A percentile compares a stretch with the other conserved stretches of the same genome.
These are phyloP conservation scores for Capsicum rhomboideum DNA, from an alignment of 257 asterid species.

Conservation along the genomic window DNA sequence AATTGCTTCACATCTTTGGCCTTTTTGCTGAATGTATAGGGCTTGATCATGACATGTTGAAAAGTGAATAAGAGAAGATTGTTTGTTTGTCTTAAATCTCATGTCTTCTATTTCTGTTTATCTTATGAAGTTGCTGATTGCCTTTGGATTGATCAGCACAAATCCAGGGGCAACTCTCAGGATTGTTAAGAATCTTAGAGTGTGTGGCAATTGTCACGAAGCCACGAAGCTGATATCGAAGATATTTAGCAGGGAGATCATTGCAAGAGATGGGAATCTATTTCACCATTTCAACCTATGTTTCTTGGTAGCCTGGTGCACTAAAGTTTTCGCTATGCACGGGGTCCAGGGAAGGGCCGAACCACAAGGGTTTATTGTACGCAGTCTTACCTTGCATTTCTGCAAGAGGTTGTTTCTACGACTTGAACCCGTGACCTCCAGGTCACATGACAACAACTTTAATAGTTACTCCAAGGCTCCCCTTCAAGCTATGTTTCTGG, in stretches of 20 bases:
- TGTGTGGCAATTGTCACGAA: neutral
- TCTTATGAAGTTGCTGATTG: conserved; percentile 14
- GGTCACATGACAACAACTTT: too few species aligned
- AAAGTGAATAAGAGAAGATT: neutral
- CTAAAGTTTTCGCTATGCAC: too few species aligned
- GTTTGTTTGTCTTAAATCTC: neutral
- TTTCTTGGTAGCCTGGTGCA: too few species aligned
- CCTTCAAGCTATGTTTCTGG: too few species aligned
- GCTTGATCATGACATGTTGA: neutral
- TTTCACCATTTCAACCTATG: conserved; percentile 31
- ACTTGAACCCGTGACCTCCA: too few species aligned
- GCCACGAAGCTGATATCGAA: conserved; percentile 13
- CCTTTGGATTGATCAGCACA: conserved; percentile 22
- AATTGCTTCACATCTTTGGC: neutral
- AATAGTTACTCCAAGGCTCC: too few species aligned
- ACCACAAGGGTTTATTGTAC: too few species aligned
- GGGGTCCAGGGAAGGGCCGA: too few species aligned
- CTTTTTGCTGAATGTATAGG: neutral
- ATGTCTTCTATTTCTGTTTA: neutral
- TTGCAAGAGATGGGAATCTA: conserved; percentile 17
- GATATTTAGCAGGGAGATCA: conserved; percentile 15
- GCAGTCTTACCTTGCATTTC: too few species aligned
- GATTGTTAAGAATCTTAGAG: conserved; percentile 17
- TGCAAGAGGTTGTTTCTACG: too few species aligned
- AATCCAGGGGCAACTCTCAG: conserved; percentile 2